phyloP scores from a whole-genome alignment of 768 basidiomycete genomes.

The Leucocoprinus leucothites region DNA sequence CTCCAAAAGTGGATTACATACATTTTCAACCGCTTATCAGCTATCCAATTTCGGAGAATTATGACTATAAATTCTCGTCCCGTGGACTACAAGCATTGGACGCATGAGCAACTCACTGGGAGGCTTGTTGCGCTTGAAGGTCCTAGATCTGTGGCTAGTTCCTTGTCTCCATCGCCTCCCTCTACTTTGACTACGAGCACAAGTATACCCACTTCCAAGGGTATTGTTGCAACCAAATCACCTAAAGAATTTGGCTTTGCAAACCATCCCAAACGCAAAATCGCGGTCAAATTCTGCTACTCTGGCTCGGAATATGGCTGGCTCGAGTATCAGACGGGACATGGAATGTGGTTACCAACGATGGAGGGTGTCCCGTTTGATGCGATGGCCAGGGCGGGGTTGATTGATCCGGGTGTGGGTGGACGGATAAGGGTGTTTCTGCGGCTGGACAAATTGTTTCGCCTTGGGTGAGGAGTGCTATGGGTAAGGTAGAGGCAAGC shows the following conservation, averaged over 20 bases:
- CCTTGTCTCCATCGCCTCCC: too few relatives aligned
- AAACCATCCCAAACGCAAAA: too few relatives aligned
- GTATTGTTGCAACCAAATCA: slow-evolving; percentile 6
- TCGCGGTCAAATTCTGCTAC: slow-evolving; percentile 92
- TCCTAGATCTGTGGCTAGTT: too few relatives aligned
- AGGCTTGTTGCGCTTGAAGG: slow-evolving; percentile 46
- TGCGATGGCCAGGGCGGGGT: slow-evolving; percentile 62
- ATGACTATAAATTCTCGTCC: slow-evolving; percentile 12
- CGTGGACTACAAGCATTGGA: slow-evolving; percentile 30
- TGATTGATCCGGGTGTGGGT: slow-evolving; percentile 82
- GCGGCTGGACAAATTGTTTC: slow-evolving; percentile 92
- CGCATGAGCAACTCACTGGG: slow-evolving; percentile 64
- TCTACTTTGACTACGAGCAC: not conserved
- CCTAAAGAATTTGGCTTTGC: slow-evolving; percentile 53
- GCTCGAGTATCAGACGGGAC: slow-evolving; percentile 72
- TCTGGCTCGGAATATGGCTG: slow-evolving; percentile 92
- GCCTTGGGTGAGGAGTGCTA: slow-evolving; percentile 81
- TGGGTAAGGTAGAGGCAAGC: too few relatives aligned
- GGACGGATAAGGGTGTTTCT: slow-evolving; percentile 95
- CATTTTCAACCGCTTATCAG: not conserved
- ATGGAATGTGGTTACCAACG: slow-evolving; percentile 53
- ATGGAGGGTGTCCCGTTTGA: slow-evolving; percentile 81
- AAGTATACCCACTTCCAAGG: slow-evolving; percentile 18
- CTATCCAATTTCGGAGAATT: not conserved
- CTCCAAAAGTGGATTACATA: too few relatives aligned